Evolutionary conservation across 2,329 filamentous ascomycete genomes (phyloP).

Genomic region (Pyrenochaeta sp.): DNA sequence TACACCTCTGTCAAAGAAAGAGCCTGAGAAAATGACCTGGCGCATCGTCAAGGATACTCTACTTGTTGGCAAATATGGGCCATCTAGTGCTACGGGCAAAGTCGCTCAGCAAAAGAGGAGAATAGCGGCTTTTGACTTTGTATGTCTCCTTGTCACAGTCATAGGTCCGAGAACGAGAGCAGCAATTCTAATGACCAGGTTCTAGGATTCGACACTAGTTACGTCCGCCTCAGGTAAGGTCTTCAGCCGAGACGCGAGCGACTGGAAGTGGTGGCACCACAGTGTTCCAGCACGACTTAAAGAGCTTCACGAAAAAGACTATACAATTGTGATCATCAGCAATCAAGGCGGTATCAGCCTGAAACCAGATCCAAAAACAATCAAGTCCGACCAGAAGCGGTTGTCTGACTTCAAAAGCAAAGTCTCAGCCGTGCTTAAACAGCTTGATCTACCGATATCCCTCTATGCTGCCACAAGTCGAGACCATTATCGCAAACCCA

Average conservation of each 20-base stretch:
- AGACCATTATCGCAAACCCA: slow-evolving; percentile 86
- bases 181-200: slow-evolving; percentile 14
- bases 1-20: slow-evolving; percentile 83
- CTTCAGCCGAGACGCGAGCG: slow-evolving; percentile 72
- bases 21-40: slow-evolving; percentile 78
- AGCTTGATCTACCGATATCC: slow-evolving; percentile 76
- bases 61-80: slow-evolving; percentile 75
- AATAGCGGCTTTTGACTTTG: slow-evolving; percentile 51
- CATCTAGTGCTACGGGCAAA: slow-evolving; percentile 32
- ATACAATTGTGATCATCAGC: slow-evolving; percentile 79
- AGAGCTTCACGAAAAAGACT: slow-evolving; percentile 75
- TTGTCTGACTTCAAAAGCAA: slow-evolving; percentile 85
- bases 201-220: slow-evolving; percentile 86
- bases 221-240: slow-evolving; percentile 79
- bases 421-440: slow-evolving; percentile 70
- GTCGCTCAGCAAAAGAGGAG: slow-evolving; percentile 29
- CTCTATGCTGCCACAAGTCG: slow-evolving; percentile 87
- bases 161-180: background rate
- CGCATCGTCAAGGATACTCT: slow-evolving; percentile 70
- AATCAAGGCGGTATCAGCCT: slow-evolving; percentile 88
- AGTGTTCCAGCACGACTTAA: slow-evolving; percentile 72
- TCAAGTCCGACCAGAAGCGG: slow-evolving; percentile 72
- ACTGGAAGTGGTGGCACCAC: slow-evolving; percentile 95
- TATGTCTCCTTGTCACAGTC: slow-evolving; percentile 21
- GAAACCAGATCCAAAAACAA: slow-evolving; percentile 73